Evolutionary conservation across 495 filamentous ascomycete species (phyloP), one percentile per base, ranked within the genome.

Genomic region (Penicillium lividum): DNA sequence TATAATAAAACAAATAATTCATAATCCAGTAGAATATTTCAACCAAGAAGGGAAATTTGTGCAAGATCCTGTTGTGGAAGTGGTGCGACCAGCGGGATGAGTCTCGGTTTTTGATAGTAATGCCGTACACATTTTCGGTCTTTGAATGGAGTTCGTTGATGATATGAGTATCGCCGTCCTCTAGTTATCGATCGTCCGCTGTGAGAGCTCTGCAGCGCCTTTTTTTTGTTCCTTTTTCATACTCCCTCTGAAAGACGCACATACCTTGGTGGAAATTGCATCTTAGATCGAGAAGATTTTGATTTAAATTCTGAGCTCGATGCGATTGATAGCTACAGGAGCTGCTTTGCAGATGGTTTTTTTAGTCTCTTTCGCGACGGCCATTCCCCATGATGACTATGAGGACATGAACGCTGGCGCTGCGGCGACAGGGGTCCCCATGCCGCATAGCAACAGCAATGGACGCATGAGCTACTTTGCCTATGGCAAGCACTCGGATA

Each of bases 1-100:
- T 63, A 47, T 76, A 75, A 68, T 89, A 86, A 70, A 89, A 84
- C 61, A 81, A 80, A 66, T 87, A 88, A 48, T 86, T 89, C 76
- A 62, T 81, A 69, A 48, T 87, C 90, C 56, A 97, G 80, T 61
- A 97, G 72, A 69, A 89, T 84, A 74, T 91, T 83, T 72, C 89
- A 72, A 69, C 85, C 81, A 66, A 75, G 73, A 65, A 92, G 53
- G 76, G 76, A 50, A 76, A 72, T 49, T 76, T 77, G 58, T 75
- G 71, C 36, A 79, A 55, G 38, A 81, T 68, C n/a, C 80, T 75
- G 56, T 82, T 85, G 64, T 87, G 85, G 34, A 80, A 59, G 59
- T 85, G 70, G 51, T 79, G 66, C 16, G 75, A 67, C 66, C 85
- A 88, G 33, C 79, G 79, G 0, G 82, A 81, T 2, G 85, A 80